These are phyloP conservation scores for Carex littledalei DNA, from an alignment of 176 grass and related monocot species.

Conservation along the genomic window DNA sequence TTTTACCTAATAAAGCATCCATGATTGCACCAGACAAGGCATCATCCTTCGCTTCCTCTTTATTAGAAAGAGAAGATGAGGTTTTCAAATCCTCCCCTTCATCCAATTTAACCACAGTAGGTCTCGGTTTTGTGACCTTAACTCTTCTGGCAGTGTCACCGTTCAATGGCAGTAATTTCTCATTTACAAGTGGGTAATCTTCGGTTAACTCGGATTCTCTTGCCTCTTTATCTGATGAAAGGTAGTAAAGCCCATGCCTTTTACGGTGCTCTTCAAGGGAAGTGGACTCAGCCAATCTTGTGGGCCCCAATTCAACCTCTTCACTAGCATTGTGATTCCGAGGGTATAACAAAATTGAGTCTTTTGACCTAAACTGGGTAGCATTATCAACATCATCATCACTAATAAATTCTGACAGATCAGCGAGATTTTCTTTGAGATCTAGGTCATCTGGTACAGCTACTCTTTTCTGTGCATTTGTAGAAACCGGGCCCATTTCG, in stretches of 20 bases:
- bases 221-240: constrained; percentile 46
- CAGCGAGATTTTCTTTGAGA: constrained; percentile 28
- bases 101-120: constrained; percentile 83
- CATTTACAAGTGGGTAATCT: constrained; percentile 67
- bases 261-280: constrained; percentile 81
- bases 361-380: not conserved
- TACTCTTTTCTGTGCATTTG: constrained; percentile 64
- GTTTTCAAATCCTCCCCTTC: constrained; percentile 45
- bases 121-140: constrained; percentile 57
- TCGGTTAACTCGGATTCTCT: constrained; percentile 17
- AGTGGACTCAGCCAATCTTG: not conserved
- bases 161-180: constrained; percentile 39
- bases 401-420: constrained; percentile 27
- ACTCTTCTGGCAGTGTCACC: constrained; percentile 37
- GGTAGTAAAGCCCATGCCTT: constrained; percentile 79
- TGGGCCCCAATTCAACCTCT: not conserved
- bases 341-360: constrained; percentile 12
- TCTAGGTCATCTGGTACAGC: constrained; percentile 21
- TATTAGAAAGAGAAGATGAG: constrained; percentile 26
- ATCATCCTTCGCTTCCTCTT: constrained; percentile 37
- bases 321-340: not conserved
- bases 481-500: constrained; percentile 72
- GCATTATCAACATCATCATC: not conserved
- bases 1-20: constrained; percentile 48
- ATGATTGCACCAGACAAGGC: constrained; percentile 42